A percentile compares a stretch with the other conserved stretches of the same genome.
phyloP scores from a whole-genome alignment of 441 rosid genomes.

The Gossypium trilobum region DNA sequence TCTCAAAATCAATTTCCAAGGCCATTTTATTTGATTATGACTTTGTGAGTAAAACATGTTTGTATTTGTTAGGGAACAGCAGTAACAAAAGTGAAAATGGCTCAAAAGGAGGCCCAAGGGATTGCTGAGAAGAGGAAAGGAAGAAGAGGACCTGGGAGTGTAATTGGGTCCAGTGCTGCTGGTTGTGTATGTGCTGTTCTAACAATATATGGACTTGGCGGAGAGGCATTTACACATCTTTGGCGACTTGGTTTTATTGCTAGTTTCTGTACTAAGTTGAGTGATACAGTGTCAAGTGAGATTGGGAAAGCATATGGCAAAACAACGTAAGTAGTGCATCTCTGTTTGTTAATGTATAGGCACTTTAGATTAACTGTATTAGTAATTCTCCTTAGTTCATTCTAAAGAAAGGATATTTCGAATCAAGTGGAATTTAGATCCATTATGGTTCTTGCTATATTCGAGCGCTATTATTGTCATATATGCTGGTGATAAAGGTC shows the following conservation, averaged over 20 bases:
- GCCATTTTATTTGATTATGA: background rate
- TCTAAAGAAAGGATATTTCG: background rate
- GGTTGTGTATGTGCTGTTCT: conserved; percentile 80
- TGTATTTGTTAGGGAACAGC: conserved; percentile 63
- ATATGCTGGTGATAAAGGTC: background rate
- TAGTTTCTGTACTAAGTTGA: conserved; percentile 90
- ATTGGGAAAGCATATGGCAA: conserved; percentile 92
- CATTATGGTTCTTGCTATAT: background rate
- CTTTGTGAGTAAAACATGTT: background rate
- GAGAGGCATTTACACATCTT: conserved; percentile 44
- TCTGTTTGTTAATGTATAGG: background rate
- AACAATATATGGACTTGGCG: conserved; percentile 56
- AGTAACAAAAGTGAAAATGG: conserved; percentile 88
- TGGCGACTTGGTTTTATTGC: conserved; percentile 80
- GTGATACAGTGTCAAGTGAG: conserved; percentile 85
- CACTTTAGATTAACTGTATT: background rate
- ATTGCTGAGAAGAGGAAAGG: conserved; percentile 91
- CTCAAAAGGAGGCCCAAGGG: conserved; percentile 89
- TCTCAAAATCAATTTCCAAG: background rate
- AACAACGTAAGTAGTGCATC: conserved; percentile 57
- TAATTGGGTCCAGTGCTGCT: conserved; percentile 91
- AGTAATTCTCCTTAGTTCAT: background rate
- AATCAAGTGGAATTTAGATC: background rate
- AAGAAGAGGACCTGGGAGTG: conserved; percentile 87
- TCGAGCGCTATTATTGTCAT: background rate